Conservation (phyloP, 1,139 yeast genomes). For the Scheffersomyces parashehatae region DNA sequence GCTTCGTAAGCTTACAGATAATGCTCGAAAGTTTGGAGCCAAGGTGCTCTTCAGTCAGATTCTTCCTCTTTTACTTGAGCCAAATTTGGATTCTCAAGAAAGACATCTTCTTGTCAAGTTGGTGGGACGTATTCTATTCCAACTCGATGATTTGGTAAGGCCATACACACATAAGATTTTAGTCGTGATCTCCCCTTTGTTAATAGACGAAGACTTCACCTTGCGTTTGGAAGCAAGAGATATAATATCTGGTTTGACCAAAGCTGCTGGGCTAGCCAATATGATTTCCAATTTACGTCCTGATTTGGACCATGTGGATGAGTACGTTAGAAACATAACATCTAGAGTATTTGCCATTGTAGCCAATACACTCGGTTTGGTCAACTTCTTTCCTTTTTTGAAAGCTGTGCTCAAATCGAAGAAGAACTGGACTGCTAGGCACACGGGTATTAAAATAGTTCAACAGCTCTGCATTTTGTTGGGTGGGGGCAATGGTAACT, state of each 20-base stretch:
- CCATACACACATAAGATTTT: constrained; percentile 77
- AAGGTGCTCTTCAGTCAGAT: constrained; percentile 64
- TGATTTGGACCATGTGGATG: constrained; percentile 82
- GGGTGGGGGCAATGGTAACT: constrained; percentile 62
- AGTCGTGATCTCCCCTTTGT: constrained; percentile 73
- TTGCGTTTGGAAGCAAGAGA: constrained; percentile 81
- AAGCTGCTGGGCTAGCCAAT: constrained; percentile 80
- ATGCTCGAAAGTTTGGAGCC: constrained; percentile 69
- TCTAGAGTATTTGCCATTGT: constrained; percentile 84
- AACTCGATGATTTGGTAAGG: constrained; percentile 61
- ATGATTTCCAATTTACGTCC: constrained; percentile 79
- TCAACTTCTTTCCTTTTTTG: constrained; percentile 71
- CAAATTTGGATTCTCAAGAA: constrained; percentile 76
- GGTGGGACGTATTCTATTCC: constrained; percentile 66
- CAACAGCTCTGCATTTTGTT: constrained; percentile 72
- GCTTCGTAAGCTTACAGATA: constrained; percentile 64
- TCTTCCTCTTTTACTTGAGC: constrained; percentile 74
- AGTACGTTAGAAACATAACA: constrained; percentile 74
- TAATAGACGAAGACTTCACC: constrained; percentile 76
- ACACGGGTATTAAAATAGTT: constrained; percentile 78
- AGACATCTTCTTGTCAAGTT: constrained; percentile 79
- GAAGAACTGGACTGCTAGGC: constrained; percentile 83
- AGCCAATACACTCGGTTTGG: constrained; percentile 77
- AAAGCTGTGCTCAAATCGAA: constrained; percentile 80
- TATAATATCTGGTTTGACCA: constrained; percentile 69